A percentile compares a stretch with the other conserved stretches of the same genome.
Evolutionary conservation across 2,329 filamentous ascomycete genomes (phyloP).

Genomic region (Sporothrix phasma): DNA sequence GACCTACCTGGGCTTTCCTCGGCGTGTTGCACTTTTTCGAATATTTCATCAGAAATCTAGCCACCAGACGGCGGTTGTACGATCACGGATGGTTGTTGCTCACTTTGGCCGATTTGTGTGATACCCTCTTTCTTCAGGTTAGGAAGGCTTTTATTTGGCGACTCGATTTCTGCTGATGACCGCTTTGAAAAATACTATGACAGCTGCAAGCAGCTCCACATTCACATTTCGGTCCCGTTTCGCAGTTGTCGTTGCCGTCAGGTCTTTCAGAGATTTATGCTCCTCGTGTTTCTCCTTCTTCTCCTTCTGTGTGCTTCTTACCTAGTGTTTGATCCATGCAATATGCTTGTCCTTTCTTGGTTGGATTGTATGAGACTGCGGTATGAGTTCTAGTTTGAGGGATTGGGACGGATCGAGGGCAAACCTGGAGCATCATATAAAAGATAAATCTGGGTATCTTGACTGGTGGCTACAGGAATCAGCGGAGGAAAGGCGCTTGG

Average conservation of each 20-base stretch:
- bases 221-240: background rate
- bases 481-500: background rate
- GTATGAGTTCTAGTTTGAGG: background rate
- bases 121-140: constrained; percentile 5
- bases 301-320: background rate
- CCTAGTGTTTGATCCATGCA: background rate
- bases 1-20: background rate
- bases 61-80: constrained; percentile 9
- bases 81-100: constrained; percentile 8
- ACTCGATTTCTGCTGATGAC: background rate
- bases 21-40: background rate
- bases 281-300: background rate
- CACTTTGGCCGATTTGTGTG: constrained; percentile 6
- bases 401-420: background rate
- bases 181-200: background rate
- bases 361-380: background rate
- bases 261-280: no score
- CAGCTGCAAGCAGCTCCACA: background rate
- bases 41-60: background rate
- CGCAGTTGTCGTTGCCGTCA: background rate
- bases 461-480: background rate
- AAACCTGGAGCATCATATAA: background rate
- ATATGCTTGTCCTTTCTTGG: background rate
- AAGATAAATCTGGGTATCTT: background rate
- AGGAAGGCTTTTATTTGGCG: background rate